Evolutionary conservation across 2,329 filamentous ascomycete genomes (phyloP).

Genomic region (Penicillium brasilianum): DNA sequence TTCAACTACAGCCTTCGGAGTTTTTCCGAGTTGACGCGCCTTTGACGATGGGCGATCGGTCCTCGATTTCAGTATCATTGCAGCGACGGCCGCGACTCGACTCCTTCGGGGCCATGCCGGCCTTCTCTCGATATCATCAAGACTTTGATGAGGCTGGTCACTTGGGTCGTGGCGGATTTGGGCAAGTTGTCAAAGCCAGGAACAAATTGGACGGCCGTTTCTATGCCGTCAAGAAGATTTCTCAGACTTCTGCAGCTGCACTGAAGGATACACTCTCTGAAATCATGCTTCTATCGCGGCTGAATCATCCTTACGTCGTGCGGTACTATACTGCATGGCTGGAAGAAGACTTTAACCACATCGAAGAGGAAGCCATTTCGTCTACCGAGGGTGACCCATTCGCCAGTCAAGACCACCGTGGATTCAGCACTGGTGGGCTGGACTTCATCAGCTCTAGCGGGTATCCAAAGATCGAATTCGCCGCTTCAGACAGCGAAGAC

Average conservation of each 20-base stretch:
- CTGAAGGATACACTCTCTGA: slow-evolving; percentile 73
- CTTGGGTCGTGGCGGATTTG: slow-evolving; percentile 91
- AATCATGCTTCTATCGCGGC: slow-evolving; percentile 84
- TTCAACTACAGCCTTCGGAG: slow-evolving; percentile 66
- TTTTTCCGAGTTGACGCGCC: slow-evolving; percentile 50
- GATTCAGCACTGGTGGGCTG: slow-evolving; percentile 77
- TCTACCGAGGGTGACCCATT: slow-evolving; percentile 61
- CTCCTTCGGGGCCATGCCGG: slow-evolving; percentile 60
- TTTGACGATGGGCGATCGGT: slow-evolving; percentile 42
- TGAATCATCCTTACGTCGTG: slow-evolving; percentile 87
- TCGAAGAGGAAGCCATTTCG: slow-evolving; percentile 50
- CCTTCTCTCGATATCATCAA: slow-evolving; percentile 77
- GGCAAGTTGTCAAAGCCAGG: slow-evolving; percentile 91
- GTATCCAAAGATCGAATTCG: slow-evolving; percentile 78
- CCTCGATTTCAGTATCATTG: slow-evolving; percentile 52
- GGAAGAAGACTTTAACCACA: slow-evolving; percentile 64
- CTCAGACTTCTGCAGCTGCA: slow-evolving; percentile 73
- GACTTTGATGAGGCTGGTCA: slow-evolving; percentile 91
- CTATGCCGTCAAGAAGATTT: slow-evolving; percentile 97
- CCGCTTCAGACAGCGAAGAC: slow-evolving; percentile 57
- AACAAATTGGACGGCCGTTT: slow-evolving; percentile 93
- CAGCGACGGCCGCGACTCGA: slow-evolving; percentile 64
- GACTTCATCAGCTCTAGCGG: slow-evolving; percentile 93
- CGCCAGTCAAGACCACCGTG: slow-evolving; percentile 33
- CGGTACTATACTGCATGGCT: slow-evolving; percentile 97